Evolutionary conservation across 1,139 yeast species (phyloP).

Genomic region (Nematodospora anomalae): DNA sequence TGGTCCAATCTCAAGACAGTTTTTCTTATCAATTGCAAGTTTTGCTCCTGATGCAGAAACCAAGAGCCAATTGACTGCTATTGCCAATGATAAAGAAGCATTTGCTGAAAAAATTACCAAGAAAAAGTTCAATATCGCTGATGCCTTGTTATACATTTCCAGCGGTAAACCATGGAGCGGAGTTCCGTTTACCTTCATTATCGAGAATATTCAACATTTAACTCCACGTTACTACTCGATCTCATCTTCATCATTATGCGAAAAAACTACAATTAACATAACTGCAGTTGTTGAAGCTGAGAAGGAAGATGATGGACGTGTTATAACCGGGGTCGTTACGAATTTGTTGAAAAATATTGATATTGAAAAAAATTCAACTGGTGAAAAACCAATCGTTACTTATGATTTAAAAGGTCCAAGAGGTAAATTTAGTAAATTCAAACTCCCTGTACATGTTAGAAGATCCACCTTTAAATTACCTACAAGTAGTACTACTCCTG

Average conservation of each 20-base stretch:
- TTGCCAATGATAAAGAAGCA: constrained; percentile 66
- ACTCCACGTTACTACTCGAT: constrained; percentile 97
- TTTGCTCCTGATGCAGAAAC: constrained; percentile 75
- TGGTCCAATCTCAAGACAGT: constrained; percentile 92
- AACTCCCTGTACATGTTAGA: constrained; percentile 88
- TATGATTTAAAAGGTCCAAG: constrained; percentile 87
- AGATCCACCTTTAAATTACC: constrained; percentile 95
- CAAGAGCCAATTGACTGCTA: constrained; percentile 49
- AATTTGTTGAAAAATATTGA: constrained; percentile 79
- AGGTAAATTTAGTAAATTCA: constrained; percentile 50
- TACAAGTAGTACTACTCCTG: constrained; percentile 77
- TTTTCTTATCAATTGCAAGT: constrained; percentile 70
- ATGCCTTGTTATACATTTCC: constrained; percentile 65
- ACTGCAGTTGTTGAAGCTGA: constrained; percentile 93
- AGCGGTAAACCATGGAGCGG: constrained; percentile 62
- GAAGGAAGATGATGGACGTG: constrained; percentile 39
- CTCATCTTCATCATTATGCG: constrained; percentile 82
- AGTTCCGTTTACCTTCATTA: constrained; percentile 81
- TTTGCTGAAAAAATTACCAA: constrained; percentile 67
- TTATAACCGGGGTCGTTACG: constrained; percentile 84
- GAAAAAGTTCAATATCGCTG: constrained; percentile 71
- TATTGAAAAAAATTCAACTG: constrained; percentile 50
- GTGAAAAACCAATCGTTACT: constrained; percentile 47
- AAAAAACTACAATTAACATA: constrained; percentile 71
- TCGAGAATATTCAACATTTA: constrained; percentile 78